These are phyloP conservation scores for Rhododendron mucronatum DNA, from an alignment of 148 eudicot genomes.

Conservation along the genomic window DNA sequence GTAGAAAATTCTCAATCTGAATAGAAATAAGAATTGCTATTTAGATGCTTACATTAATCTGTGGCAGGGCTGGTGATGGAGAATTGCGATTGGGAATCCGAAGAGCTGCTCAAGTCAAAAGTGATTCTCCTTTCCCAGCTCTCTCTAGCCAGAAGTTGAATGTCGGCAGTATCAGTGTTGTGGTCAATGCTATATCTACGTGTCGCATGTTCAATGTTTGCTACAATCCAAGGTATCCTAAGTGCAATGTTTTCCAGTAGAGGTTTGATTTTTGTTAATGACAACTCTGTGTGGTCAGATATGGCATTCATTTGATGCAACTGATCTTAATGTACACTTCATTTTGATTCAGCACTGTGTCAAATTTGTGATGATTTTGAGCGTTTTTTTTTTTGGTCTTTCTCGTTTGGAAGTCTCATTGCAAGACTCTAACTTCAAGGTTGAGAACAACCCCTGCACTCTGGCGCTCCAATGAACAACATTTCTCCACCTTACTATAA, in stretches of 20 bases:
- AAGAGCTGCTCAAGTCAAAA: slow-evolving; percentile 69
- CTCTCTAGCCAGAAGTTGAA: slow-evolving; percentile 38
- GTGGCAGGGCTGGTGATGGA: slow-evolving; percentile 76
- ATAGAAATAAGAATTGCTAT: background rate
- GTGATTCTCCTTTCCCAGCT: slow-evolving; percentile 29
- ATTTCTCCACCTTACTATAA: background rate
- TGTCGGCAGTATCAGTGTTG: slow-evolving; percentile 35
- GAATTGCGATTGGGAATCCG: slow-evolving; percentile 82
- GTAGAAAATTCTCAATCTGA: slow-evolving; percentile 15
- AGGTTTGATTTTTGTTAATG: background rate
- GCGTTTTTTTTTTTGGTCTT: background rate
- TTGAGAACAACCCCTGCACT: background rate
- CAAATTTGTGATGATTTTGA: background rate
- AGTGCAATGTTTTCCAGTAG: background rate
- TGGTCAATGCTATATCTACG: slow-evolving; percentile 51
- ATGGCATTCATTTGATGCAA: background rate
- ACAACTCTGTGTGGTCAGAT: background rate
- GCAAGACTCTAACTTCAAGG: background rate
- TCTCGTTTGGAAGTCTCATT: background rate
- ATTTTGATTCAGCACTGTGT: background rate
- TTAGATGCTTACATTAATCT: background rate
- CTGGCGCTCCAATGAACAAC: background rate
- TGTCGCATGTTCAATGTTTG: slow-evolving; percentile 51
- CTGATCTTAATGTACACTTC: background rate
- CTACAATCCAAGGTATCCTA: slow-evolving; percentile 81